Percentiles rank a stretch among this genome's conserved stretches.
Conservation (phyloP, 208 protist genomes). For the Crithidia bombi region DNA sequence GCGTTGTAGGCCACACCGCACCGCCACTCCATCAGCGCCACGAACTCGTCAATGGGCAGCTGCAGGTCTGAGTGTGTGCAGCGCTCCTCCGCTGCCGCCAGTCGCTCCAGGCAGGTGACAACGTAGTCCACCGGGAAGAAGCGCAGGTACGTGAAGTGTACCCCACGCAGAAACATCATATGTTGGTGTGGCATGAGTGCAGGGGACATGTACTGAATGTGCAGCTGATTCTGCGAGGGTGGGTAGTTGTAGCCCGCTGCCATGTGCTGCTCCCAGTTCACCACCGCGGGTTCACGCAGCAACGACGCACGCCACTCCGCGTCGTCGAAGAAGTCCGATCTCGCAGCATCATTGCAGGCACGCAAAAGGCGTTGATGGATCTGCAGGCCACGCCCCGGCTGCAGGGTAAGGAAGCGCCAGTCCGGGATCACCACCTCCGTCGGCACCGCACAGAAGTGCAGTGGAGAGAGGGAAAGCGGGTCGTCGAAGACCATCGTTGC, state of each 20-base stretch:
- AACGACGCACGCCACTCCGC: conserved; percentile 19
- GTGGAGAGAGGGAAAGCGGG: conserved; percentile 53
- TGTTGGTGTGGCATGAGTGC: conserved; percentile 76
- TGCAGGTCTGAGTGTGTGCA: conserved; percentile 25
- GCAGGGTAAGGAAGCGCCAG: conserved; percentile 55
- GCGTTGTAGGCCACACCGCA: conserved; percentile 55
- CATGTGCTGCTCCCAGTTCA: conserved; percentile 28
- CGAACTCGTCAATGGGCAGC: conserved; percentile 39
- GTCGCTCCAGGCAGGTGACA: conserved; percentile 26
- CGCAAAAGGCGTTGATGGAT: conserved; percentile 24
- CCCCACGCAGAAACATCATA: conserved; percentile 55
- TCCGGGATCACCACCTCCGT: conserved; percentile 54
- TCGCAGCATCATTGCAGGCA: conserved; percentile 29
- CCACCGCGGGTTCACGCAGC: conserved; percentile 4
- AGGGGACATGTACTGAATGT: conserved; percentile 79
- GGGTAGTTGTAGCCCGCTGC: conserved; percentile 74
- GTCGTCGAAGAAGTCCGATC: conserved; percentile 36
- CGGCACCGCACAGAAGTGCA: conserved; percentile 65
- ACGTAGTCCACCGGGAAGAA: conserved; percentile 80
- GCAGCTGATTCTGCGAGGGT: conserved; percentile 82
- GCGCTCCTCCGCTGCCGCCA: conserved; percentile 9
- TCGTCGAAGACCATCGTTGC: conserved; percentile 64
- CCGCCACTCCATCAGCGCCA: conserved; percentile 24
- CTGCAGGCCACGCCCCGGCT: conserved; percentile 37
- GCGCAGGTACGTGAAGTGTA: conserved; percentile 70